A percentile compares a stretch with the other conserved stretches of the same genome.
These are phyloP conservation scores for Yarrowia deformans DNA, from an alignment of 805 yeast genomes.

Conservation along the genomic window DNA sequence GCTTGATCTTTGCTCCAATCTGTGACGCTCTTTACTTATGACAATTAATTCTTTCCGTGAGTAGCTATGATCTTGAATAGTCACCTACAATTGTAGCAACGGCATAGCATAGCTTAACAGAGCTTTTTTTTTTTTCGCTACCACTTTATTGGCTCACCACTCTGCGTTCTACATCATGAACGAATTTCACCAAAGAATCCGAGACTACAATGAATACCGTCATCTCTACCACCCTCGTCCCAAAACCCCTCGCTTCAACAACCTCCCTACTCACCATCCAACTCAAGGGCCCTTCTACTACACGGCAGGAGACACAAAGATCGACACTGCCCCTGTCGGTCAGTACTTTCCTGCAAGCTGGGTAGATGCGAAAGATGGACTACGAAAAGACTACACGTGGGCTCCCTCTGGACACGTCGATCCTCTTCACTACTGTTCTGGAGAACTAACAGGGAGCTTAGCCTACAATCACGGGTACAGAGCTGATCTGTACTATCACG, in stretches of 20 bases:
- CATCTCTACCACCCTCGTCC: conserved; percentile 17
- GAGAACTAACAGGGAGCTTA: not conserved
- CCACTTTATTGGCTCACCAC: too few species aligned
- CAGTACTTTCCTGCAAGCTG: not conserved
- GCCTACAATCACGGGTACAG: not conserved
- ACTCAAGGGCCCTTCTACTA: conserved; percentile 5
- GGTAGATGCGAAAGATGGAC: not conserved
- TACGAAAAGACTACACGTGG: not conserved
- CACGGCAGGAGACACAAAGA: conserved; percentile 8
- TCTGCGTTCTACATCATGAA: not conserved
- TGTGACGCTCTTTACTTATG: too few species aligned
- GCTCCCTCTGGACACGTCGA: conserved; percentile 14
- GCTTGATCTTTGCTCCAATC: too few species aligned
- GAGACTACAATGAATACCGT: not conserved
- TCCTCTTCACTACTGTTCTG: not conserved
- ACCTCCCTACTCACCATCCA: conserved; percentile 1
- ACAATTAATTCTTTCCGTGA: too few species aligned
- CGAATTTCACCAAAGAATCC: not conserved
- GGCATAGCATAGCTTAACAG: too few species aligned
- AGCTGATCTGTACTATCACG: not conserved
- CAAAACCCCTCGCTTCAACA: not conserved
- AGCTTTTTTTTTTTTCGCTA: too few species aligned
- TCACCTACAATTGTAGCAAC: too few species aligned
- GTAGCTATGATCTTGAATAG: too few species aligned
- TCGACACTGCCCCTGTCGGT: conserved; percentile 1